A percentile compares a stretch with the other conserved stretches of the same genome.
These are phyloP conservation scores for Kodamaea alishanica DNA, from an alignment of 1,139 yeast species.

Conservation along the genomic window DNA sequence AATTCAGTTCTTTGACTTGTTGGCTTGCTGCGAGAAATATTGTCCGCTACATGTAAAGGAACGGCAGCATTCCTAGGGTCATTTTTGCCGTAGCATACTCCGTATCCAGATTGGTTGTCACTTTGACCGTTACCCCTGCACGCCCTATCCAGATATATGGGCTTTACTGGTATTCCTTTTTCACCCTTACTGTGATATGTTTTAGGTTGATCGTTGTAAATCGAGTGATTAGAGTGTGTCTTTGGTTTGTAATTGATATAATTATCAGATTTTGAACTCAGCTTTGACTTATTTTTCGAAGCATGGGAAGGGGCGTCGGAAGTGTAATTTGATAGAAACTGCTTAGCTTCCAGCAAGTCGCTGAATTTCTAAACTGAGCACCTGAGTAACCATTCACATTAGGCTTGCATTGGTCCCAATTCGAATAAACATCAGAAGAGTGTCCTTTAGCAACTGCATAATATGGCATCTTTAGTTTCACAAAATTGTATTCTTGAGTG, in stretches of 20 bases:
- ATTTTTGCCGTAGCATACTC: conserved; percentile 61
- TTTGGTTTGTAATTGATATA: background rate
- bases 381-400: conserved; percentile 53
- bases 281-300: too few species aligned
- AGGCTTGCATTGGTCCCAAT: conserved; percentile 49
- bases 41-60: conserved; percentile 37
- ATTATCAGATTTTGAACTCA: too few species aligned
- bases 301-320: too few species aligned
- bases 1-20: conserved; percentile 86
- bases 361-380: conserved; percentile 56
- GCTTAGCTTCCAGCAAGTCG: conserved; percentile 41
- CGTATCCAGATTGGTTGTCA: conserved; percentile 60
- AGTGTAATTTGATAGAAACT: too few species aligned
- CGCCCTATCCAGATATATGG: conserved; percentile 67
- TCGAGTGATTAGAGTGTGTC: background rate
- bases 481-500: too few species aligned
- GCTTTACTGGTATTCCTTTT: too few species aligned
- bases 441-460: conserved; percentile 66
- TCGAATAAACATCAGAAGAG: conserved; percentile 45
- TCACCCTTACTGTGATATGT: background rate
- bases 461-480: conserved; percentile 8
- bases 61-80: conserved; percentile 55
- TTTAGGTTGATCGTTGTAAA: conserved; percentile 2
- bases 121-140: conserved; percentile 50
- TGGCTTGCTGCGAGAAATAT: conserved; percentile 28